Conservation (phyloP, 2,329 filamentous ascomycete species). For the Mycosphaerella sp. region DNA sequence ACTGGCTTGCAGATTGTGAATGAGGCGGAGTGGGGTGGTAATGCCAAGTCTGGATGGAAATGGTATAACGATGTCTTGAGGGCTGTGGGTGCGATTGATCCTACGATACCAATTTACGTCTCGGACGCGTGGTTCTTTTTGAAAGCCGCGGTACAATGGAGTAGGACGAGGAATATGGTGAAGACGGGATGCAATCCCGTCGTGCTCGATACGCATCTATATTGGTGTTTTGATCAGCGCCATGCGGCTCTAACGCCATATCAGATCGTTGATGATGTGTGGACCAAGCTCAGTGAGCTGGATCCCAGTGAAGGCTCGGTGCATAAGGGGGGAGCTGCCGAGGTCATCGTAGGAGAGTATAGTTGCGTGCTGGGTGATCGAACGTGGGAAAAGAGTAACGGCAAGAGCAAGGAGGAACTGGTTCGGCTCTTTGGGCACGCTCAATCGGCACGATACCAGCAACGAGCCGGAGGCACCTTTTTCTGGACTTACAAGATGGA, state of each 20-base stretch:
- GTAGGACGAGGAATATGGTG: constrained; percentile 26
- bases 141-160: constrained; percentile 42
- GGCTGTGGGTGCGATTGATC: constrained; percentile 45
- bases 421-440: constrained; percentile 44
- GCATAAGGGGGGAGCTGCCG: constrained; percentile 45
- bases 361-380: constrained; percentile 51
- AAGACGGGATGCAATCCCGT: constrained; percentile 39
- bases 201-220: constrained; percentile 54
- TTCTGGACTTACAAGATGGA: constrained; percentile 60
- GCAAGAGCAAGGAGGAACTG: constrained; percentile 36
- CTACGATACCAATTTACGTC: constrained; percentile 50
- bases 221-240: constrained; percentile 52
- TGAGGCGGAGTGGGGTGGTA: constrained; percentile 48
- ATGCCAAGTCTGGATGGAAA: constrained; percentile 52
- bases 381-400: constrained; percentile 41
- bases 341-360: constrained; percentile 54
- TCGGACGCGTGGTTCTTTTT: constrained; percentile 55
- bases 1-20: constrained; percentile 55
- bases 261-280: constrained; percentile 46
- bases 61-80: constrained; percentile 51
- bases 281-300: constrained; percentile 42
- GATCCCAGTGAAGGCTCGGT: constrained; percentile 46
- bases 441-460: constrained; percentile 46
- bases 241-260: constrained; percentile 49
- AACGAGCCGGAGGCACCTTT: constrained; percentile 48